Percentiles rank a stretch among this genome's conserved stretches.
Conservation (phyloP, 352 stramenopile species). For the Pythium phragmiticola region DNA sequence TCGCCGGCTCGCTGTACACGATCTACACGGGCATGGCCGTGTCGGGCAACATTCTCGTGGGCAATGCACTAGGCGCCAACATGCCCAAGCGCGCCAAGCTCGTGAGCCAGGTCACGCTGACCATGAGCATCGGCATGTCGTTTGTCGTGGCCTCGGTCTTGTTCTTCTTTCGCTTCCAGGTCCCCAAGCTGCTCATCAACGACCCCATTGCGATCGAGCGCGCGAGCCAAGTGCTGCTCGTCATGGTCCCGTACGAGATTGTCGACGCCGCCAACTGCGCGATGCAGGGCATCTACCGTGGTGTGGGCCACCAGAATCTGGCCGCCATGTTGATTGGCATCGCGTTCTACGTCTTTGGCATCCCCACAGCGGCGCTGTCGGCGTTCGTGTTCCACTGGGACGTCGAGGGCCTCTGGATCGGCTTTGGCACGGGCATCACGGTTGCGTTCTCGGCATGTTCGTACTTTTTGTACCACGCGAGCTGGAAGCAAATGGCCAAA, state of each 20-base stretch:
- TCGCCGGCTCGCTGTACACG: constrained; percentile 57
- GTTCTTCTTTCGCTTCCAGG: constrained; percentile 33
- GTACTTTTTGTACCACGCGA: constrained; percentile 48
- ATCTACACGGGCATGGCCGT: constrained; percentile 79
- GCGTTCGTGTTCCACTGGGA: constrained; percentile 38
- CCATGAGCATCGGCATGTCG: constrained; percentile 39
- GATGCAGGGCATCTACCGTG: constrained; percentile 72
- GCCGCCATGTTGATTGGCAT: constrained; percentile 72
- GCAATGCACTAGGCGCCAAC: constrained; percentile 71
- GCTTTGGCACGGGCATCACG: constrained; percentile 60
- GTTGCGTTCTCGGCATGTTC: constrained; percentile 46
- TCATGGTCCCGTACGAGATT: constrained; percentile 57
- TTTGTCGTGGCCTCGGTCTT: constrained; percentile 40
- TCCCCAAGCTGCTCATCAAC: constrained; percentile 47
- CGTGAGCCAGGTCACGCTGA: constrained; percentile 46
- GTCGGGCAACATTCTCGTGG: constrained; percentile 65
- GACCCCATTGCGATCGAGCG: constrained; percentile 35
- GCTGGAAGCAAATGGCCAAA: constrained; percentile 57
- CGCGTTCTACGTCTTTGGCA: constrained; percentile 54
- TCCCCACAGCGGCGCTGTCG: constrained; percentile 62
- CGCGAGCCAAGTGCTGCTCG: constrained; percentile 41
- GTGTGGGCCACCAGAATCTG: constrained; percentile 59
- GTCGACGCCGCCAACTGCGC: constrained; percentile 69
- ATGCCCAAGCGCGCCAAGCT: constrained; percentile 52
- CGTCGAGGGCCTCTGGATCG: constrained; percentile 77